Evolutionary conservation across 768 basidiomycete species (phyloP).

Genomic region (Boletus fagicola): DNA sequence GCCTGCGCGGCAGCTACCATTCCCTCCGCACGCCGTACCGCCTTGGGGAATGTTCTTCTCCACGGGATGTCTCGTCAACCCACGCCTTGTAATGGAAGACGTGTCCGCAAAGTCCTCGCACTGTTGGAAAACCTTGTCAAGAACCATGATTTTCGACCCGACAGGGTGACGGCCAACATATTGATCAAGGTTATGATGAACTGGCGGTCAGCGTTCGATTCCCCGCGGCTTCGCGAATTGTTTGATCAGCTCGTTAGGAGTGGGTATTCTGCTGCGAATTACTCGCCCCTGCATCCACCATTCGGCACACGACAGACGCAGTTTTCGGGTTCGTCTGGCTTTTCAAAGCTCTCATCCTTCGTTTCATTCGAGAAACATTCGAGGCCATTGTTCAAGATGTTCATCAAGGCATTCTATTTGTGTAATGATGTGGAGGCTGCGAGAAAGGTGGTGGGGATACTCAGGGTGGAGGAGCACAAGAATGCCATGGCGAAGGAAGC

Average conservation of each 20-base stretch:
- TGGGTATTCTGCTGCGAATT: slow-evolving; percentile 51
- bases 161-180: slow-evolving; percentile 71
- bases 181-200: slow-evolving; percentile 57
- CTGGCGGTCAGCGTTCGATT: slow-evolving; percentile 47
- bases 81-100: slow-evolving; percentile 40
- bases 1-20: slow-evolving; percentile 27
- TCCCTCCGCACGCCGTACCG: slow-evolving; percentile 36
- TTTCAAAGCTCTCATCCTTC: slow-evolving; percentile 40
- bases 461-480: slow-evolving; percentile 42
- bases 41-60: slow-evolving; percentile 57
- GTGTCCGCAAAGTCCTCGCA: slow-evolving; percentile 42
- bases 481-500: slow-evolving; percentile 9
- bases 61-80: slow-evolving; percentile 39
- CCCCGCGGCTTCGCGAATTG: slow-evolving; percentile 46
- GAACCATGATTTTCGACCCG: slow-evolving; percentile 52
- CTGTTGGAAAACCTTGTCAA: slow-evolving; percentile 43
- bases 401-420: slow-evolving; percentile 61
- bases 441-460: slow-evolving; percentile 50
- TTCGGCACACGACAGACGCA: slow-evolving; percentile 40
- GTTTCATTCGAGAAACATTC: slow-evolving; percentile 59
- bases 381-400: slow-evolving; percentile 70
- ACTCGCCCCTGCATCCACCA: slow-evolving; percentile 38
- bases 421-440: slow-evolving; percentile 56
- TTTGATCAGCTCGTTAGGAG: slow-evolving; percentile 61
- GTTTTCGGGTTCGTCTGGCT: slow-evolving; percentile 16